Conservation (phyloP, 139 green algal genomes). For the Gonium pectorale region DNA sequence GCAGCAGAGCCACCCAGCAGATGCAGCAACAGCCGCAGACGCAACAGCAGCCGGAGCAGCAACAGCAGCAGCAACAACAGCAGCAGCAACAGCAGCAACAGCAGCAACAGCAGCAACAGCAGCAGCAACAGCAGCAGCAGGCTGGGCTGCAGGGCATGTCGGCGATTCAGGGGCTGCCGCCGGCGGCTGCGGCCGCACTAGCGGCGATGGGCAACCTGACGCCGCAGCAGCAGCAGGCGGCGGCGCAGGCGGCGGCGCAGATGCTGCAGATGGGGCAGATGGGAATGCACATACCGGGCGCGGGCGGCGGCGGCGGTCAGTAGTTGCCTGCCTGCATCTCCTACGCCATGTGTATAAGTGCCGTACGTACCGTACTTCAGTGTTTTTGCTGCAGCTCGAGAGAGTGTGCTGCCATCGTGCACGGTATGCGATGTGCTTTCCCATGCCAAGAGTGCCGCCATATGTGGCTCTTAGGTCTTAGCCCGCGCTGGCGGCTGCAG, state of each 20-base stretch:
- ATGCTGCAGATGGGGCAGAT: slow-evolving; percentile 9
- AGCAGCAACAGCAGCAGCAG: background rate
- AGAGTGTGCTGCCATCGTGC: too few relatives aligned
- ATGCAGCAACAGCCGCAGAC: slow-evolving; percentile 7
- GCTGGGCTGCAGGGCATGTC: slow-evolving; percentile 1
- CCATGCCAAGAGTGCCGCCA: too few relatives aligned
- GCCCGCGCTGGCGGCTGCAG: too few relatives aligned
- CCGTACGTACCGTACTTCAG: too few relatives aligned
- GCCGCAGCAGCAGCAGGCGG: slow-evolving; percentile 7
- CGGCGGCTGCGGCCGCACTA: slow-evolving; percentile 8
- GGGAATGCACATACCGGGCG: slow-evolving; percentile 5
- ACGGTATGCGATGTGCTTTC: too few relatives aligned
- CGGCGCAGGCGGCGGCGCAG: slow-evolving; percentile 6
- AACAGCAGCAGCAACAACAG: background rate
- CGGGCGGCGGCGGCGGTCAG: background rate
- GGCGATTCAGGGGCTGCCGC: slow-evolving; percentile 24
- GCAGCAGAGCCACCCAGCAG: slow-evolving; percentile 40
- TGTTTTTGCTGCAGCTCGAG: too few relatives aligned
- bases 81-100: background rate
- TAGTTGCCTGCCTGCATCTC: too few relatives aligned
- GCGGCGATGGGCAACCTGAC: slow-evolving; percentile 13
- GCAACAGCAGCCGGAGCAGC: background rate
- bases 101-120: background rate
- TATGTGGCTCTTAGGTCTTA: too few relatives aligned
- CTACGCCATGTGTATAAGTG: too few relatives aligned